Evolutionary conservation across 2,329 filamentous ascomycete genomes (phyloP).

Genomic region (Corniculantispora saksenae): DNA sequence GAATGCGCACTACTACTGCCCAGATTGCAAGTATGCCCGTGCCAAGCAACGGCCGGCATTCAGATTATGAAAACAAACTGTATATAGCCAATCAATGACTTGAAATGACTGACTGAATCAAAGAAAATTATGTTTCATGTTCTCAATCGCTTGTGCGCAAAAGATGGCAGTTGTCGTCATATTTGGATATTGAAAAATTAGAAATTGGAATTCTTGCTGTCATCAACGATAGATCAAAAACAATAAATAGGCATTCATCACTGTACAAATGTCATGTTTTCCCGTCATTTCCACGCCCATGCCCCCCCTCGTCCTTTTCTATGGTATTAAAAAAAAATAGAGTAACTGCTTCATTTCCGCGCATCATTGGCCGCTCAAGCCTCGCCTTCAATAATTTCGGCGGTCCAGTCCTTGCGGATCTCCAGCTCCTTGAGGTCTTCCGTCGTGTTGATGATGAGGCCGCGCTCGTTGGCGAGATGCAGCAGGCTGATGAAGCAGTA

Average conservation of each 20-base stretch:
- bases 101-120: neutral
- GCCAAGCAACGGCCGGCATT: neutral
- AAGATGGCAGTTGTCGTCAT: too few relatives aligned
- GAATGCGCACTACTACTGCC: neutral
- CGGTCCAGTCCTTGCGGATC: constrained; percentile 63
- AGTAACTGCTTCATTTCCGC: too few relatives aligned
- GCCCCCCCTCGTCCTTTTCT: too few relatives aligned
- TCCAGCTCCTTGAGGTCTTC: constrained; percentile 59
- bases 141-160: too few relatives aligned
- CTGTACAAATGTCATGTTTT: neutral
- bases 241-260: constrained; percentile 6
- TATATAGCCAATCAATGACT: constrained; percentile 4
- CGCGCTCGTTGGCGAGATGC: constrained; percentile 91
- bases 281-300: neutral
- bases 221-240: neutral
- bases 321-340: too few relatives aligned
- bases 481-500: constrained; percentile 91
- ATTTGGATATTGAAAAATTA: neutral
- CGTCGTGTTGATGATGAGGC: constrained; percentile 71
- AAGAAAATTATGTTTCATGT: neutral
- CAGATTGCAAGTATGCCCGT: constrained; percentile 6
- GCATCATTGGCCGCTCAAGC: too few relatives aligned
- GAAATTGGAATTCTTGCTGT: neutral
- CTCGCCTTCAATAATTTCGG: constrained; percentile 52
- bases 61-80: neutral